Base-by-base conservation (phyloP, 768 basidiomycete species). In the Boletus insuetus region DNA sequence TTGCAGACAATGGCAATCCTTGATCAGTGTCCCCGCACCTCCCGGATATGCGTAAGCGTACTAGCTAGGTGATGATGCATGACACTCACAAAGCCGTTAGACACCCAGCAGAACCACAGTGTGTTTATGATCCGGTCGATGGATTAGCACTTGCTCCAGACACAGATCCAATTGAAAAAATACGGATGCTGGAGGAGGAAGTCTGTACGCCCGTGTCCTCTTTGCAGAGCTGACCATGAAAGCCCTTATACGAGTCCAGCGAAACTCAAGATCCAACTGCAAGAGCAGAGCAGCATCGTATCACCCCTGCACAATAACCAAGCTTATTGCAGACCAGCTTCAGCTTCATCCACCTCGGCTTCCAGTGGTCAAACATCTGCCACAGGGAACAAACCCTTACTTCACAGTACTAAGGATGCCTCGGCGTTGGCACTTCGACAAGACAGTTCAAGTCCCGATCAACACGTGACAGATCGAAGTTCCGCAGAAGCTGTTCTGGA, bases 81-180 rank as follows among this genome's bases (percentile, higher is more conserved):
- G 29, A 11, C 46, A 16, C 53, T 63, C 46, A 59, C 46, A 46
- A 44, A 35, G 60, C 46, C 59, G 39, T 32, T 62, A 91, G 89
- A 22, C 91, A 94, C 71, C 91, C 91, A n/a, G 75, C 82, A 11
- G 89, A 91, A 68, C 91, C 91, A 9, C 86, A 87, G 64, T 94
- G 91, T 63, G 82, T 82, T 11, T 94, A 94, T 68, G 91, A 94
- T 71, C 91, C 90, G 3, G 85, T 92, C 16, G 91, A 93, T 69
- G 91, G 91, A 17, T 70, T 92, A 37, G 78, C 83, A 9, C 79
- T 93, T 38, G 85, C 87, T 20, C 81, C 89, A 46, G 88, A 91
- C 55, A 83, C 81, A 13, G 87, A 92, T 69, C 89, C 89, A n/a
- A 63, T 82, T 13, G 87, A 90, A 57, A 89, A 86, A 69, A 90